Percentiles rank a stretch among this genome's conserved stretches.
Evolutionary conservation across 768 basidiomycete genomes (phyloP).

Genomic region (Sporobolomyces phaffii): DNA sequence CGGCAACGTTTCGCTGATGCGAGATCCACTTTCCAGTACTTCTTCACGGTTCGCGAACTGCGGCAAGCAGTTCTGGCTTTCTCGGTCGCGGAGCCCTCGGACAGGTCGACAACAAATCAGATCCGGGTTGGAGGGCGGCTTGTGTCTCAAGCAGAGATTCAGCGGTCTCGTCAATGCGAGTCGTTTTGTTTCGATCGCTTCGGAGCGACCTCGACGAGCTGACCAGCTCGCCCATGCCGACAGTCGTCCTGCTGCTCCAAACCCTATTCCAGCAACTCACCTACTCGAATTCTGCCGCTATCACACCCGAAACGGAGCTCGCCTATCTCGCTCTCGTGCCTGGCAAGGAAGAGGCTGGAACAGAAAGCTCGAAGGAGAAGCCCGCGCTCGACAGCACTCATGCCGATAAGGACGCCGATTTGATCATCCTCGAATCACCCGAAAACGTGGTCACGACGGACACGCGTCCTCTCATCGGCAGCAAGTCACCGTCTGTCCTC

Average conservation of each 20-base stretch:
- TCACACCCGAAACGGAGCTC: slow-evolving; percentile 77
- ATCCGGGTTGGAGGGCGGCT: slow-evolving; percentile 82
- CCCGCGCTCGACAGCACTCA: background rate
- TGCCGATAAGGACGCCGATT: background rate
- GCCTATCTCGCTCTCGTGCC: slow-evolving; percentile 88
- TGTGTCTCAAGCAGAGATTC: slow-evolving; percentile 72
- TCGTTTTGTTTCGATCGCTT: background rate
- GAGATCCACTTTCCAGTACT: too few species aligned
- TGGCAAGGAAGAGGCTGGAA: slow-evolving; percentile 73
- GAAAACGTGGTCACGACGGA: background rate
- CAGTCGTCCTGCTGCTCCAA: slow-evolving; percentile 75
- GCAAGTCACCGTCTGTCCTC: slow-evolving; percentile 29
- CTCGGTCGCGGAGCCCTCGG: too few species aligned
- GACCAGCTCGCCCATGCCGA: background rate
- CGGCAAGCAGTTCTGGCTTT: slow-evolving; percentile 63
- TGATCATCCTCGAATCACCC: slow-evolving; percentile 10
- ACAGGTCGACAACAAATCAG: slow-evolving; percentile 45
- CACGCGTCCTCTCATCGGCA: background rate
- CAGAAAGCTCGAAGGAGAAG: background rate
- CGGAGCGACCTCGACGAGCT: background rate
- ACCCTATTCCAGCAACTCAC: slow-evolving; percentile 72
- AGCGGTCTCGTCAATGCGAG: slow-evolving; percentile 77
- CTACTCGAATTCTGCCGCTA: slow-evolving; percentile 58
- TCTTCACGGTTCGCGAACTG: slow-evolving; percentile 89
- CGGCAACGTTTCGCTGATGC: too few species aligned